Evolutionary conservation across 2,329 filamentous ascomycete species (phyloP), one percentile per base, ranked within the genome.

Genomic region (Colletotrichum trifolii): DNA sequence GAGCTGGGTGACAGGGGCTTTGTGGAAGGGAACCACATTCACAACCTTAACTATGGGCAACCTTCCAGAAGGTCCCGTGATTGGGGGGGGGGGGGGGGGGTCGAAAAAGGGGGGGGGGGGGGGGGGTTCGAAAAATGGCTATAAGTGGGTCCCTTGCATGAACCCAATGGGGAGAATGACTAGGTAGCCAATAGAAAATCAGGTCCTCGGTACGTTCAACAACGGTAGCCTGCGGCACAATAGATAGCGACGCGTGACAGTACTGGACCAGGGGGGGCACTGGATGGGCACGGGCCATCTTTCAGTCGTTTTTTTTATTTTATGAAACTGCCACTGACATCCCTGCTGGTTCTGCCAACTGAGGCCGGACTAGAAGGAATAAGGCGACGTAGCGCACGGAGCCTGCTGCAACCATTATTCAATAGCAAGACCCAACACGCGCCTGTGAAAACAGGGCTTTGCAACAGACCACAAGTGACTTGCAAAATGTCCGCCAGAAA

Each of bases 151-250:
- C 33, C 35, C 42, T 63, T 66, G 63, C 63, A 57, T 62, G 58
- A 63, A 62, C 52, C 17, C 40, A 12, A 15, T 36, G 48, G n/a
- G 11, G 40, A 25, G 6, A 36, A 35, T 8, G 13, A 6, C 10
- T 9, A 48, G n/a, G n/a, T n/a, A n/a, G 36, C 66, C 63, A 67
- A 67, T 67, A 13, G 63, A 65, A 66, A 67, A 55, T 58, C 52
- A 33, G 62, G 25, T 25, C 25, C 4, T 25, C 25, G 25, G 25
- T 25, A 25, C 25, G 25, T 25, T 25, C 4, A 43, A 11, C 11
- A 36, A 40, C 48, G 45, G 49, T 43, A 50, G 13, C 46, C 36
- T 25, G 50, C 40, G 57, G 48, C 35, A 48, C 11, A 9, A 35
- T 17, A 52, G 12, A 25, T 17, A 52, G 12, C 46, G 63, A 56